These are phyloP conservation scores for Skeletonema potamos DNA, from an alignment of 108 stramenopile species.

Conservation along the genomic window DNA sequence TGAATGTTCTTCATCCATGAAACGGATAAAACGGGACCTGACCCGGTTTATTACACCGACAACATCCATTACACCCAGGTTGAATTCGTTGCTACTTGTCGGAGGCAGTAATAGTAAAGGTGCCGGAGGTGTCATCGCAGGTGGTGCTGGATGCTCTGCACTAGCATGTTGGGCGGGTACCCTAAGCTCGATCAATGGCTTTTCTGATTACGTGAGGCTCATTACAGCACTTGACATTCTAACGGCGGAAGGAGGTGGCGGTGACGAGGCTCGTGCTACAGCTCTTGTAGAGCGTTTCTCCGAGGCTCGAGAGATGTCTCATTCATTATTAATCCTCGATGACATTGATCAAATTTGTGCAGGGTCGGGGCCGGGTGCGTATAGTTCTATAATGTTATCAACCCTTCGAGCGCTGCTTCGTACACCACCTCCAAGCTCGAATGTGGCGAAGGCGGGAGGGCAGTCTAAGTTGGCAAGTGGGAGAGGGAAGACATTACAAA, in stretches of 20 bases:
- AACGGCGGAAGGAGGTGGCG: slow-evolving; percentile 53
- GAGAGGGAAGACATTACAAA: slow-evolving; percentile 54
- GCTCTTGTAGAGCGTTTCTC: slow-evolving; percentile 70
- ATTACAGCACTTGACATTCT: slow-evolving; percentile 72
- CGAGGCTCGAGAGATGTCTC: slow-evolving; percentile 65
- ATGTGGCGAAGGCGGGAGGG: slow-evolving; percentile 54
- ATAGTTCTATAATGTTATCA: slow-evolving; percentile 75
- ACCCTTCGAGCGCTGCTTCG: slow-evolving; percentile 76
- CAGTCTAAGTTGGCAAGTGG: slow-evolving; percentile 27
- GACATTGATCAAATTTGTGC: slow-evolving; percentile 80
- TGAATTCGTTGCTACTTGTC: slow-evolving; percentile 72
- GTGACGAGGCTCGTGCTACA: slow-evolving; percentile 69
- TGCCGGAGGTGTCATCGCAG: slow-evolving; percentile 22
- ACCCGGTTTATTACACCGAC: slow-evolving; percentile 58
- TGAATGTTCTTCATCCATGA: slow-evolving; percentile 55
- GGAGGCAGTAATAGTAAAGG: slow-evolving; percentile 41
- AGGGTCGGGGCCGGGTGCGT: slow-evolving; percentile 57
- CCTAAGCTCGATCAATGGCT: slow-evolving; percentile 57
- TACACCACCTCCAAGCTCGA: slow-evolving; percentile 53
- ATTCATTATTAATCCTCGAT: slow-evolving; percentile 68
- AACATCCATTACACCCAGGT: slow-evolving; percentile 24
- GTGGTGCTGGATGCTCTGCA: slow-evolving; percentile 49
- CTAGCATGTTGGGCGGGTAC: slow-evolving; percentile 65
- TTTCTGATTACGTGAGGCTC: slow-evolving; percentile 66
- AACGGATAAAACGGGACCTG: slow-evolving; percentile 64